These are phyloP conservation scores for Tetracladium marchalianum DNA, from an alignment of 495 filamentous ascomycete species.

Conservation along the genomic window DNA sequence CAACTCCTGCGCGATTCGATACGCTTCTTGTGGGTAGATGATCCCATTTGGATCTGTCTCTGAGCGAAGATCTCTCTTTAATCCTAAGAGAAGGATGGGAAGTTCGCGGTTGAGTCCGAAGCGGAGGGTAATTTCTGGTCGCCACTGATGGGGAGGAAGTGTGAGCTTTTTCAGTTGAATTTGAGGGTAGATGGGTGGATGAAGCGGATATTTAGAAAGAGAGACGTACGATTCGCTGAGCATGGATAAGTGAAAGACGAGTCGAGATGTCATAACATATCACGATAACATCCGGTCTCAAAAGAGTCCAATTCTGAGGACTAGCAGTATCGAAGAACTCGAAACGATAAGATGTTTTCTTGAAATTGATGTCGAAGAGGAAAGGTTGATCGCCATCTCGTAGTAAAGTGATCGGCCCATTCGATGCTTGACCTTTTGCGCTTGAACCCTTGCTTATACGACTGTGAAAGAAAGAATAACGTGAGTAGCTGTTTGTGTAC, in stretches of 20 bases:
- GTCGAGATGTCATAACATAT: conserved; percentile 75
- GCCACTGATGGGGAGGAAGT: conserved; percentile 43
- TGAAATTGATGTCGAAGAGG: conserved; percentile 63
- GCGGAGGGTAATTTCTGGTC: conserved; percentile 49
- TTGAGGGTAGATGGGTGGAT: neutral
- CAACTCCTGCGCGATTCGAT: conserved; percentile 70
- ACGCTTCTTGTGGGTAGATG: conserved; percentile 65
- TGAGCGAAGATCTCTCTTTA: conserved; percentile 70
- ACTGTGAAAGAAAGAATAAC: conserved; percentile 22
- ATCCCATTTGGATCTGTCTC: conserved; percentile 53
- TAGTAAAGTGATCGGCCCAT: conserved; percentile 40
- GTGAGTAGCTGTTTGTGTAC: neutral
- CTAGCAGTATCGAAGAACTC: conserved; percentile 72
- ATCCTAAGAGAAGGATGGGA: conserved; percentile 67
- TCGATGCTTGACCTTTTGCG: conserved; percentile 21
- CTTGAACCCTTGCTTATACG: conserved; percentile 36
- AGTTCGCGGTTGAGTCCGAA: conserved; percentile 50
- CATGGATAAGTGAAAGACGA: conserved; percentile 50
- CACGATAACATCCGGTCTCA: conserved; percentile 62
- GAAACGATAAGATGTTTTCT: conserved; percentile 57
- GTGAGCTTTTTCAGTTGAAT: conserved; percentile 10
- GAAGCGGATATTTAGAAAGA: conserved; percentile 1
- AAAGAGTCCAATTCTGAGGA: conserved; percentile 63
- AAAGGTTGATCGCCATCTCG: conserved; percentile 77
- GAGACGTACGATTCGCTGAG: conserved; percentile 46